phyloP scores from a whole-genome alignment of 2,329 filamentous ascomycete species.

The Hypoxylon sp. region DNA sequence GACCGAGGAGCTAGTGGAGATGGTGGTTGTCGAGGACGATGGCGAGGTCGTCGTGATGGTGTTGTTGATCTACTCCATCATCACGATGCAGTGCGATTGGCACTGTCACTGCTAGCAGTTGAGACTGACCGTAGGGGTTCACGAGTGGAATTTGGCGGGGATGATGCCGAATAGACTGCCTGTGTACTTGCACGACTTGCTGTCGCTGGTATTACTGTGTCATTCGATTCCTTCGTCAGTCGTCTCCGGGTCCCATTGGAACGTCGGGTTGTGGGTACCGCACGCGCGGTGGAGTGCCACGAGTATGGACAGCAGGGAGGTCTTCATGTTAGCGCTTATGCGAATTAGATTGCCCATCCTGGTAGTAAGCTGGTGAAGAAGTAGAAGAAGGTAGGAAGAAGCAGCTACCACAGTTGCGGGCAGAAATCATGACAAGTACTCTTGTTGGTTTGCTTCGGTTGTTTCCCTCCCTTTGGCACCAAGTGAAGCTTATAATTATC shows the following conservation, averaged over 20 bases:
- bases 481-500: conserved; percentile 14
- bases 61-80: conserved; percentile 28
- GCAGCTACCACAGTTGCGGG: conserved; percentile 7
- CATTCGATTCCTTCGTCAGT: not conserved
- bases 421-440: conserved; percentile 15
- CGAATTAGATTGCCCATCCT: conserved; percentile 6
- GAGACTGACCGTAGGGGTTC: not conserved
- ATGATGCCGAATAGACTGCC: not conserved
- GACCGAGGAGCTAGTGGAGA: conserved; percentile 27
- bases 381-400: conserved; percentile 1
- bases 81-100: conserved; percentile 46
- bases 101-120: conserved; percentile 1
- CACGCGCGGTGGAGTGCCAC: not conserved
- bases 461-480: conserved; percentile 5
- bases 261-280: not conserved
- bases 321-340: conserved; percentile 1
- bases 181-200: not conserved
- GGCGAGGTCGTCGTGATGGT: conserved; percentile 21
- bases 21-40: conserved; percentile 19
- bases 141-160: not conserved
- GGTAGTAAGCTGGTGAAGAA: conserved; percentile 7
- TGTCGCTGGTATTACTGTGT: not conserved
- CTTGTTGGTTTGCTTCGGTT: conserved; percentile 2
- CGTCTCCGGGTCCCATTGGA: conserved; percentile 1
- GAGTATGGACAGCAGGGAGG: not conserved